Evolutionary conservation across 805 yeast genomes (phyloP).

Genomic region (Candida koratica): DNA sequence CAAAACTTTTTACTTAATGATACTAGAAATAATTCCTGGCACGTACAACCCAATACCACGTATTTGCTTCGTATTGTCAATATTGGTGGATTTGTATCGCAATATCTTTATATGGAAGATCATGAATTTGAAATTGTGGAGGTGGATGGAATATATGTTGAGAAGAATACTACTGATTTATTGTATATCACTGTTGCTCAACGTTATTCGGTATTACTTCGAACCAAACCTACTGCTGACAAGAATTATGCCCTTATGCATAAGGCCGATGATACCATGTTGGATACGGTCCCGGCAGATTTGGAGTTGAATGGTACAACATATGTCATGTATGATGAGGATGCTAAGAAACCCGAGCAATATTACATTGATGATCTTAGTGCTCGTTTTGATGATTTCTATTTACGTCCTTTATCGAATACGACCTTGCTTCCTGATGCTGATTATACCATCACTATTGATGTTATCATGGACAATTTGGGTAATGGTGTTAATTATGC

Average conservation of each 20-base stretch:
- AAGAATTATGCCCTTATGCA: slow-evolving; percentile 61
- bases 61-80: slow-evolving; percentile 63
- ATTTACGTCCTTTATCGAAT: slow-evolving; percentile 59
- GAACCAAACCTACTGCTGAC: slow-evolving; percentile 43
- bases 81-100: slow-evolving; percentile 71
- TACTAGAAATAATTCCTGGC: slow-evolving; percentile 51
- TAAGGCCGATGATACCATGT: slow-evolving; percentile 59
- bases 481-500: slow-evolving; percentile 77
- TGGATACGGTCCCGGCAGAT: slow-evolving; percentile 62
- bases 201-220: slow-evolving; percentile 66
- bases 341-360: slow-evolving; percentile 19
- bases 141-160: slow-evolving; percentile 50
- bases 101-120: slow-evolving; percentile 40
- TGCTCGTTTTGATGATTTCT: slow-evolving; percentile 67
- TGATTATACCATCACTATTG: slow-evolving; percentile 57
- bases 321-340: slow-evolving; percentile 48
- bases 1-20: slow-evolving; percentile 64
- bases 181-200: slow-evolving; percentile 76
- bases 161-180: slow-evolving; percentile 53
- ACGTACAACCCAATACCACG: slow-evolving; percentile 56
- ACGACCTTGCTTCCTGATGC: slow-evolving; percentile 51
- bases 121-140: slow-evolving; percentile 41
- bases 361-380: slow-evolving; percentile 28
- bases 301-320: slow-evolving; percentile 51
- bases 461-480: slow-evolving; percentile 61